Evolutionary conservation across 495 filamentous ascomycete genomes (phyloP).

Genomic region (Penicillium chermesinum): DNA sequence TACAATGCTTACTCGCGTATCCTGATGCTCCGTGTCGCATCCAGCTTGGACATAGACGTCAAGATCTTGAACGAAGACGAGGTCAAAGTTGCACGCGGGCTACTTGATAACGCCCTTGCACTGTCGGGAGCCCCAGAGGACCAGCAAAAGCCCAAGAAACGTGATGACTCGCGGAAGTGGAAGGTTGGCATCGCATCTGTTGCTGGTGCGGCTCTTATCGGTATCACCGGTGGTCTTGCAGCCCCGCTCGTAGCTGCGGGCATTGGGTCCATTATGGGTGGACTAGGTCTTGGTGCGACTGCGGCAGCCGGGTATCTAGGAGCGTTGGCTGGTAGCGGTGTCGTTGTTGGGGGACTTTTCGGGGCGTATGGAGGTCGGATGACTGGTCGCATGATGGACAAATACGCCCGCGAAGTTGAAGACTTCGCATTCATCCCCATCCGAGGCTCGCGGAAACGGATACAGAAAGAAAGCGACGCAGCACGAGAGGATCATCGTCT

Average conservation of each 20-base stretch:
- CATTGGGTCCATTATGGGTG: conserved; percentile 76
- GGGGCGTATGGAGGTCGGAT: conserved; percentile 84
- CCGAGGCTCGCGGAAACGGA: conserved; percentile 39
- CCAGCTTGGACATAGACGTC: conserved; percentile 61
- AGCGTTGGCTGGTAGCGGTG: conserved; percentile 66
- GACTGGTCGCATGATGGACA: conserved; percentile 80
- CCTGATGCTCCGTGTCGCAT: conserved; percentile 63
- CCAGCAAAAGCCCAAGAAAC: conserved; percentile 63
- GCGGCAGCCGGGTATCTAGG: conserved; percentile 78
- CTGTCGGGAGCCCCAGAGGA: conserved; percentile 64
- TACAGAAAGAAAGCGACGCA: conserved; percentile 40
- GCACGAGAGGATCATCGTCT: conserved; percentile 58
- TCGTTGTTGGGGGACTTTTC: conserved; percentile 78
- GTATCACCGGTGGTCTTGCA: conserved; percentile 74
- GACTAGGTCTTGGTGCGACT: conserved; percentile 70
- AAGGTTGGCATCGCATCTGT: conserved; percentile 81
- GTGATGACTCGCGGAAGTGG: conserved; percentile 62
- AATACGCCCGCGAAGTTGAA: conserved; percentile 77
- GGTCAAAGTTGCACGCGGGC: conserved; percentile 63
- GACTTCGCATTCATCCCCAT: conserved; percentile 88
- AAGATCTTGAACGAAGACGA: conserved; percentile 67
- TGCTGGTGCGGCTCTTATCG: conserved; percentile 70
- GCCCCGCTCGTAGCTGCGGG: conserved; percentile 78
- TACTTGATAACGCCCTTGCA: conserved; percentile 67
- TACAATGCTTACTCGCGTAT: conserved; percentile 74